phyloP scores from a whole-genome alignment of 2,329 filamentous ascomycete genomes.

The Xylaria polymorpha region DNA sequence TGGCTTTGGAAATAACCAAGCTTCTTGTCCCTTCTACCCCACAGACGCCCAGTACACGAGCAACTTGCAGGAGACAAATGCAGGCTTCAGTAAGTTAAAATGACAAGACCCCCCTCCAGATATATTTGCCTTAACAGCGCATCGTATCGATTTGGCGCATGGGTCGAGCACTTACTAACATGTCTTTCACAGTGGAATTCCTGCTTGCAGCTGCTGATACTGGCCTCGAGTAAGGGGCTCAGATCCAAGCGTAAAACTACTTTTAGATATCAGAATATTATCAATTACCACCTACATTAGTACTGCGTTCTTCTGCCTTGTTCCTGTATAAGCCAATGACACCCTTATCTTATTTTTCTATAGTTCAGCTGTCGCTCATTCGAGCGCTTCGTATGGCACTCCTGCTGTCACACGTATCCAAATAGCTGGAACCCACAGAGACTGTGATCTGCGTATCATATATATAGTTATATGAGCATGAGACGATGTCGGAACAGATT shows the following conservation, averaged over 20 bases:
- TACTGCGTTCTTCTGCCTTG: neutral
- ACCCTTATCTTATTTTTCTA: neutral
- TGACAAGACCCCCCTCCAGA: neutral
- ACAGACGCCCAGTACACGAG: conserved; percentile 55
- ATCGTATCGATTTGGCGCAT: neutral
- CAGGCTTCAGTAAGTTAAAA: conserved; percentile 54
- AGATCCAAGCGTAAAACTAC: neutral
- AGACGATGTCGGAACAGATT: no score
- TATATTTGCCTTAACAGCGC: neutral
- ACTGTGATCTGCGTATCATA: no score
- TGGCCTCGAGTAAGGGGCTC: conserved; percentile 38
- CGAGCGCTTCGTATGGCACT: neutral
- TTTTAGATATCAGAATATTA: neutral
- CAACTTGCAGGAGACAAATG: conserved; percentile 58
- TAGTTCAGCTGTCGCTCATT: neutral
- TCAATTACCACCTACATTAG: neutral
- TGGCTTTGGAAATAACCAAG: conserved; percentile 53
- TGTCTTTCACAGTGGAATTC: conserved; percentile 54
- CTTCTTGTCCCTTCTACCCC: conserved; percentile 60
- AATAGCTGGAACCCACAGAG: no score
- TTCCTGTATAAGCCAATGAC: neutral
- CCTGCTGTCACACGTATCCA: neutral
- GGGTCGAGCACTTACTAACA: conserved; percentile 1
- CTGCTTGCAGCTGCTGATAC: conserved; percentile 47
- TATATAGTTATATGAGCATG: no score